phyloP scores from a whole-genome alignment of 2,329 filamentous ascomycete genomes.

The Fusarium paranaense region DNA sequence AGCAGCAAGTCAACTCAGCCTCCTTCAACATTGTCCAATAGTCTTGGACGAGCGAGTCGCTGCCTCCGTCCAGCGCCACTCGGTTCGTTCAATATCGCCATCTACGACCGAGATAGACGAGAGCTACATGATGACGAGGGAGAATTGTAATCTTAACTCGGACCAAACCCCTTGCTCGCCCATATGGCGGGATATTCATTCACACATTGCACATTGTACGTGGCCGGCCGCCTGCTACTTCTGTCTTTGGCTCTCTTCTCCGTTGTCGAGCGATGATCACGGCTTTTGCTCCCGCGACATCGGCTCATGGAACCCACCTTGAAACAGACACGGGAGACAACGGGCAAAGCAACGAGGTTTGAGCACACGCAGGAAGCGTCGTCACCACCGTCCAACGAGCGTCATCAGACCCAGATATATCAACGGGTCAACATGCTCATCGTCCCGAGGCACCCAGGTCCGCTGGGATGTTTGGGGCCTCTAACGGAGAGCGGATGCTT shows the following conservation, averaged over 20 bases:
- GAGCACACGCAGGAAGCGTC: slow-evolving; percentile 35
- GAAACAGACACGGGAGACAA: slow-evolving; percentile 22
- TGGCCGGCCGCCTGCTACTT: slow-evolving; percentile 27
- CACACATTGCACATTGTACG: slow-evolving; percentile 2
- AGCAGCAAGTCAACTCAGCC: slow-evolving; percentile 12
- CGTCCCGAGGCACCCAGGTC: slow-evolving; percentile 25
- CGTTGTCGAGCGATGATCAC: slow-evolving; percentile 28
- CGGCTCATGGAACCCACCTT: slow-evolving; percentile 33
- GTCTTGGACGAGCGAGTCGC: slow-evolving; percentile 15
- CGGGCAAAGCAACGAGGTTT: slow-evolving; percentile 25
- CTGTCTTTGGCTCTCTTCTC: slow-evolving; percentile 29
- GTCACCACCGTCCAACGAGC: slow-evolving; percentile 36
- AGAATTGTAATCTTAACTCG: neutral
- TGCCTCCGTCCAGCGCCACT: slow-evolving; percentile 3
- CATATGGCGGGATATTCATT: neutral
- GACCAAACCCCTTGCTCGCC: neutral
- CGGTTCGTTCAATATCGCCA: neutral
- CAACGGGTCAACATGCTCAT: slow-evolving; percentile 33
- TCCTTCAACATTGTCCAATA: slow-evolving; percentile 14
- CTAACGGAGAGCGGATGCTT: slow-evolving; percentile 27
- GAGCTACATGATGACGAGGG: neutral
- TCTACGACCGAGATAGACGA: neutral
- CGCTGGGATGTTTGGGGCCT: slow-evolving; percentile 28
- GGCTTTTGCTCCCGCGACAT: slow-evolving; percentile 27
- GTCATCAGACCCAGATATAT: slow-evolving; percentile 36